A percentile compares a stretch with the other conserved stretches of the same genome.
Evolutionary conservation across 2,329 filamentous ascomycete genomes (phyloP).

Genomic region (Aaosphaeria arxii): DNA sequence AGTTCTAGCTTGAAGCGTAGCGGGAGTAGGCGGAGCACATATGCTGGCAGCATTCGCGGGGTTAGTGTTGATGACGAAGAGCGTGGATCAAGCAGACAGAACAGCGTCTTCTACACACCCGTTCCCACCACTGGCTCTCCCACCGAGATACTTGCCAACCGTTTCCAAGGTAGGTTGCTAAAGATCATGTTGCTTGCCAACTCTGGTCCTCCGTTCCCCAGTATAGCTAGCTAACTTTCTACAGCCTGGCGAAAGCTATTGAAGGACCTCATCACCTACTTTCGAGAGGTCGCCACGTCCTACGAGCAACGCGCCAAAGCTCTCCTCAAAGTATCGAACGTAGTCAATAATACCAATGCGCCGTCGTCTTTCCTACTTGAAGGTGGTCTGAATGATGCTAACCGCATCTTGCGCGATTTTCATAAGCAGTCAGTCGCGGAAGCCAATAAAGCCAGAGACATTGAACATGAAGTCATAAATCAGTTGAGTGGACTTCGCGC

Average conservation of each 20-base stretch:
- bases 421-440: constrained; percentile 78
- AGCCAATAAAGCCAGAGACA: constrained; percentile 83
- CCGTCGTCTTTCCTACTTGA: constrained; percentile 74
- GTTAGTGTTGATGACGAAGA: constrained; percentile 70
- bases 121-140: constrained; percentile 85
- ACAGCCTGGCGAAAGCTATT: constrained; percentile 91
- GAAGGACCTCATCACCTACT: constrained; percentile 91
- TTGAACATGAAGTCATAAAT: constrained; percentile 86
- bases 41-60: constrained; percentile 82
- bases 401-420: constrained; percentile 75
- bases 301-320: constrained; percentile 85
- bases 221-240: constrained; percentile 12
- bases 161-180: constrained; percentile 73
- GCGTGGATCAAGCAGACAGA: constrained; percentile 58
- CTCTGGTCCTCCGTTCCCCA: no score
- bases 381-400: constrained; percentile 84
- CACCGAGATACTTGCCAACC: constrained; percentile 79
- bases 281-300: constrained; percentile 83
- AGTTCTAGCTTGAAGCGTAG: constrained; percentile 73
- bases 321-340: constrained; percentile 76
- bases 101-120: constrained; percentile 86
- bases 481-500: constrained; percentile 81
- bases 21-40: constrained; percentile 75
- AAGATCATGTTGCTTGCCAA: background rate
- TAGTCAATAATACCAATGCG: constrained; percentile 74